Percentiles rank a stretch among this genome's conserved stretches.
These are phyloP conservation scores for Geranomyces michiganensis DNA, from an alignment of 192 early-diverging fungal genomes.

Conservation along the genomic window DNA sequence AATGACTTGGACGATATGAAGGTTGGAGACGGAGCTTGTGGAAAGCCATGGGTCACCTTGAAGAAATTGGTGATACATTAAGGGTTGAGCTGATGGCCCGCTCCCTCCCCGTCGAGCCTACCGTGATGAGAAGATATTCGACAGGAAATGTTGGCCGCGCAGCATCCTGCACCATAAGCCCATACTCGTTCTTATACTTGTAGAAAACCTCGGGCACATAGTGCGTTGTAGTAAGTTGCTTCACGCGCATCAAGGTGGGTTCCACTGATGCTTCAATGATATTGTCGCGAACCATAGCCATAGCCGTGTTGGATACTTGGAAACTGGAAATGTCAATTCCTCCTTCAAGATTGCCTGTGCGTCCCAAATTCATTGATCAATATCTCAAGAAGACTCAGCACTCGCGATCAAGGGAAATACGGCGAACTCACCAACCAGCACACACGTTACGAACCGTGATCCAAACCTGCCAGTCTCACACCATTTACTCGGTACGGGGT, in stretches of 20 bases:
- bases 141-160: slow-evolving; percentile 97
- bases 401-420: neutral
- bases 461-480: slow-evolving; percentile 79
- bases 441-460: slow-evolving; percentile 92
- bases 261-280: slow-evolving; percentile 89
- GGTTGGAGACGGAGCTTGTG: slow-evolving; percentile 71
- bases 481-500: slow-evolving; percentile 74
- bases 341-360: slow-evolving; percentile 73
- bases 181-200: slow-evolving; percentile 95
- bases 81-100: slow-evolving; percentile 17
- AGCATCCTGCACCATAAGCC: slow-evolving; percentile 77
- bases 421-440: slow-evolving; percentile 67
- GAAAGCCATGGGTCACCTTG: slow-evolving; percentile 86
- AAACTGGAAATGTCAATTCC: slow-evolving; percentile 84
- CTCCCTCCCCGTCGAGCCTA: slow-evolving; percentile 40
- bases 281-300: slow-evolving; percentile 88
- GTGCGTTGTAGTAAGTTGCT: slow-evolving; percentile 68
- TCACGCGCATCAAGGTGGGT: slow-evolving; percentile 84
- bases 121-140: slow-evolving; percentile 94
- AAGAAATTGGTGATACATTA: slow-evolving; percentile 4
- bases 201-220: slow-evolving; percentile 98
- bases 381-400: neutral
- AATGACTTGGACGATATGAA: slow-evolving; percentile 69
- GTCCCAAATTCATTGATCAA: neutral
- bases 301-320: slow-evolving; percentile 89